phyloP scores from a whole-genome alignment of 495 filamentous ascomycete genomes.

The Lepraria neglecta region DNA sequence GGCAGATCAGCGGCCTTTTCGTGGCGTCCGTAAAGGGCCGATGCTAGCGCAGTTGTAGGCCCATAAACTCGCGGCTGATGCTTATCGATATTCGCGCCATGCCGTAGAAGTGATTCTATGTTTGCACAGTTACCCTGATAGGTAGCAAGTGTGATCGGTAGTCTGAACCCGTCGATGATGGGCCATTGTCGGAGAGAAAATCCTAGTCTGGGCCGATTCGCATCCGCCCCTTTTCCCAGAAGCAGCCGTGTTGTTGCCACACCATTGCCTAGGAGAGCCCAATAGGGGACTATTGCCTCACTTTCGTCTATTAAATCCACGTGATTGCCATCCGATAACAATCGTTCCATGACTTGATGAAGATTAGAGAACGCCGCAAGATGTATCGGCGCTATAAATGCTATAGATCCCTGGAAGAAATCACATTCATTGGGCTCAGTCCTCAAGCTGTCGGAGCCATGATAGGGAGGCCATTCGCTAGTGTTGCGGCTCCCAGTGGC shows the following conservation, averaged over 20 bases:
- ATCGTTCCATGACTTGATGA: not conserved
- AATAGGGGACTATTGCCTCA: not conserved
- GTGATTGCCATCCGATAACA: not conserved
- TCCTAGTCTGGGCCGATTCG: not conserved
- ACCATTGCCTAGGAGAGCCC: not conserved
- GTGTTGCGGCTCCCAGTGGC: not conserved
- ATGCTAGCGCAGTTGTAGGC: not conserved
- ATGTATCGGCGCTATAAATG: not conserved
- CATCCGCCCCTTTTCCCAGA: too few species aligned
- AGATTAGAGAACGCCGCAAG: not conserved
- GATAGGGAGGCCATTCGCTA: constrained; percentile 1
- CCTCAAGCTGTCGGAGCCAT: too few species aligned
- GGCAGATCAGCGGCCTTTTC: not conserved
- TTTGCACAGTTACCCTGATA: not conserved
- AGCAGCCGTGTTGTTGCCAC: not conserved
- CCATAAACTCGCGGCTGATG: too few species aligned
- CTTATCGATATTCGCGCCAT: not conserved
- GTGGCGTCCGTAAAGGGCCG: not conserved
- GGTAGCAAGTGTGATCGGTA: not conserved
- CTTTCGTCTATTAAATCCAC: not conserved
- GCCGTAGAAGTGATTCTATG: not conserved
- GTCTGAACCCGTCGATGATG: not conserved
- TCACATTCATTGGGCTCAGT: too few species aligned
- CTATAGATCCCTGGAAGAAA: not conserved
- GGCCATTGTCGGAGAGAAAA: not conserved